phyloP scores from a whole-genome alignment of 176 grass and related monocot genomes.

The Ananas comosus region DNA sequence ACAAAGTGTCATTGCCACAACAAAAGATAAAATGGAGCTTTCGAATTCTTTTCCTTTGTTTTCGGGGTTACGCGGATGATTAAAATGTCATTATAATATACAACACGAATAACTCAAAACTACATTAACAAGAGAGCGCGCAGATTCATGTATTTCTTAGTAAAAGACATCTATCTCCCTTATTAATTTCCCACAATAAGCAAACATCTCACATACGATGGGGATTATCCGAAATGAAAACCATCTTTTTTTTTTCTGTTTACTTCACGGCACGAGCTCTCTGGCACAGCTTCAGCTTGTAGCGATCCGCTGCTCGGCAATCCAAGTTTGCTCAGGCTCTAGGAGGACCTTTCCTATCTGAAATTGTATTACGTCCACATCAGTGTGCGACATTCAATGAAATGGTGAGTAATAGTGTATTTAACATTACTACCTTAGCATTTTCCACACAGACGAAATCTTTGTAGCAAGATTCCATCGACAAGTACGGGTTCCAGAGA shows the following conservation, averaged over 20 bases:
- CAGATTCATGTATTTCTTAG: not conserved
- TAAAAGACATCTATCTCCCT: not conserved
- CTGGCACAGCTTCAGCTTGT: slow-evolving; percentile 25
- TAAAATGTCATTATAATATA: too few relatives aligned
- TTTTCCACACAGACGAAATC: slow-evolving; percentile 99
- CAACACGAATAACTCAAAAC: too few relatives aligned
- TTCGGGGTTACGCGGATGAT: too few relatives aligned
- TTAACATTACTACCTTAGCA: slow-evolving; percentile 44
- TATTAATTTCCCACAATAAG: not conserved
- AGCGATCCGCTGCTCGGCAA: slow-evolving; percentile 55
- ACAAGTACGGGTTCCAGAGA: slow-evolving; percentile 89
- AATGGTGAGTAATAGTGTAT: not conserved
- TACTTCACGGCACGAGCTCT: not conserved
- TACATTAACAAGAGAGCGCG: too few relatives aligned
- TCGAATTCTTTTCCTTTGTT: too few relatives aligned
- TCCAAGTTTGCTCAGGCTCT: slow-evolving; percentile 56
- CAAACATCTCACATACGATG: not conserved
- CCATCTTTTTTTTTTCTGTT: not conserved
- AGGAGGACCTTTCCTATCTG: slow-evolving; percentile 58
- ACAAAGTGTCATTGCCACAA: too few relatives aligned
- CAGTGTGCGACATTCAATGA: slow-evolving; percentile 18
- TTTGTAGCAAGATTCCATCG: slow-evolving; percentile 92
- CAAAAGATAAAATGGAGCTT: too few relatives aligned
- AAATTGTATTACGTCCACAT: slow-evolving; percentile 17
- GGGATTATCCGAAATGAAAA: not conserved